Evolutionary conservation across 192 early-diverging fungal species (phyloP).

Genomic region (Entomortierella lignicola): DNA sequence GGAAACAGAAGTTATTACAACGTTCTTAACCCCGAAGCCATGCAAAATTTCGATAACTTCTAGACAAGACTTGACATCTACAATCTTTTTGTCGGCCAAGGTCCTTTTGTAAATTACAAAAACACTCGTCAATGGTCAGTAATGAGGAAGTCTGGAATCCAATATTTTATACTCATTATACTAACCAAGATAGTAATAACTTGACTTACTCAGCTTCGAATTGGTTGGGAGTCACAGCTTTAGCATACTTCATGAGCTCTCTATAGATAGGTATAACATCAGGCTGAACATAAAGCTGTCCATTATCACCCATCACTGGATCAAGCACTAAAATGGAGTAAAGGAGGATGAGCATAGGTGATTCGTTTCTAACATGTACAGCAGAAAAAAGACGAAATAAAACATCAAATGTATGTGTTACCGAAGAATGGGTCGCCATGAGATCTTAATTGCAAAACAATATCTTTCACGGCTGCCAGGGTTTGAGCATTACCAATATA

Average conservation of each 20-base stretch:
- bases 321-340: constrained; percentile 68
- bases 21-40: constrained; percentile 68
- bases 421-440: constrained; percentile 63
- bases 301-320: constrained; percentile 93
- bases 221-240: constrained; percentile 90
- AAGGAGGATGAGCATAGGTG: neutral
- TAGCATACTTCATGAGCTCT: constrained; percentile 71
- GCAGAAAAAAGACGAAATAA: neutral
- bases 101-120: constrained; percentile 20
- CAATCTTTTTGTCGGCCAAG: constrained; percentile 69
- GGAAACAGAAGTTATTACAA: constrained; percentile 82
- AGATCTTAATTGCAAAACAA: constrained; percentile 65
- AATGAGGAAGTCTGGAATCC: neutral
- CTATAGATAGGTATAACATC: constrained; percentile 86
- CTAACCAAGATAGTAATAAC: neutral
- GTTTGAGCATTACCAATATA: constrained; percentile 86
- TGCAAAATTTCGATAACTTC: constrained; percentile 75
- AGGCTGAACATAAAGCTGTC: constrained; percentile 80
- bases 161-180: too few relatives aligned
- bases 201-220: constrained; percentile 83
- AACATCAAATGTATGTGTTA: constrained; percentile 15
- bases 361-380: neutral
- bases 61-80: constrained; percentile 61
- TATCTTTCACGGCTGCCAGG: constrained; percentile 64
- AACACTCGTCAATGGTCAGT: too few relatives aligned